These are phyloP conservation scores for Epichloe sylvatica DNA, from an alignment of 2,329 filamentous ascomycete genomes.

Conservation along the genomic window DNA sequence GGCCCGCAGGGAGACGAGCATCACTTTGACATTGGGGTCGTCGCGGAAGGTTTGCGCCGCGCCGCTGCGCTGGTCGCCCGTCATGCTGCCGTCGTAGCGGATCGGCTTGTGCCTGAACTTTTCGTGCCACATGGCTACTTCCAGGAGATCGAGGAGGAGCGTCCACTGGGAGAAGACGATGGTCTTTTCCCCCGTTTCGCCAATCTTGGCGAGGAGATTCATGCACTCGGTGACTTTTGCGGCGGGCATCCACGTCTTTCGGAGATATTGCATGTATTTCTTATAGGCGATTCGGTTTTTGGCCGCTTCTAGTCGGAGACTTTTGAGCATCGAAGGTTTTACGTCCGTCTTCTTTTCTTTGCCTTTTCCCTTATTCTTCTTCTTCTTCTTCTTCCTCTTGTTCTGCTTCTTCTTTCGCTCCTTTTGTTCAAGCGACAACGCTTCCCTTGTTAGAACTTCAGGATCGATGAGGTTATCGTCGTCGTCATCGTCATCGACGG, in stretches of 20 bases:
- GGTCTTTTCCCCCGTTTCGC: constrained; percentile 49
- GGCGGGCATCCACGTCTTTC: constrained; percentile 57
- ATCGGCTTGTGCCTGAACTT: constrained; percentile 46
- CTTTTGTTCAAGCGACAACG: background rate
- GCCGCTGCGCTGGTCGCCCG: constrained; percentile 49
- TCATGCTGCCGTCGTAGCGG: constrained; percentile 74
- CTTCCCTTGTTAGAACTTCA: constrained; percentile 8
- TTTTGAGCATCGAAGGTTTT: constrained; percentile 43
- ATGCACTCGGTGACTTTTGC: constrained; percentile 73
- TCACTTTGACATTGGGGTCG: constrained; percentile 51
- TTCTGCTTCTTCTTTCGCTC: constrained; percentile 7
- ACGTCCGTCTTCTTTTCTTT: constrained; percentile 30
- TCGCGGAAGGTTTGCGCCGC: constrained; percentile 53
- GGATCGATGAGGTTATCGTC: constrained; percentile 8
- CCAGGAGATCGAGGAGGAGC: constrained; percentile 56
- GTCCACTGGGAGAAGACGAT: constrained; percentile 73
- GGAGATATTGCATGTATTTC: constrained; percentile 55
- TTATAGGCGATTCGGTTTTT: constrained; percentile 51
- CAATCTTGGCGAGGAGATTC: constrained; percentile 54
- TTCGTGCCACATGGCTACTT: constrained; percentile 55
- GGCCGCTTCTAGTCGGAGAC: constrained; percentile 50
- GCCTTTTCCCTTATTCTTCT: constrained; percentile 21
- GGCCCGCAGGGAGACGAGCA: constrained; percentile 71
- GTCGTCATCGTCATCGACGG: constrained; percentile 14
- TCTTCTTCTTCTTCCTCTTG: constrained; percentile 9